phyloP scores from a whole-genome alignment of 2,329 filamentous ascomycete species.

The Calonectria honghensis region DNA sequence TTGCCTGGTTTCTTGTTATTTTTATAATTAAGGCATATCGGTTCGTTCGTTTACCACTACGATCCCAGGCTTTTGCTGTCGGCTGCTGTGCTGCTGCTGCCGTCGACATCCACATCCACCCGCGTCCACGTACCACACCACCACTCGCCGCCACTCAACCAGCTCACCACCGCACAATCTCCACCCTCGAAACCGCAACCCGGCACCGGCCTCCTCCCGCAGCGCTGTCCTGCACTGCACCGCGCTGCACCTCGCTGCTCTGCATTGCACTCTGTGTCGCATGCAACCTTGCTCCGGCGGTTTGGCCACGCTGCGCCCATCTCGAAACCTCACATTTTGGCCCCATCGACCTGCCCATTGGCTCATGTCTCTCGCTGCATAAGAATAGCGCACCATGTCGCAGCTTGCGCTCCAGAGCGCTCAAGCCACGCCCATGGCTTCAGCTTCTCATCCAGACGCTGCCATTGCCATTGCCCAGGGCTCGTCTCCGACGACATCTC shows the following conservation, averaged over 20 bases:
- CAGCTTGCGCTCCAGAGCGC: constrained; percentile 70
- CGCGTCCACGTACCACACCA: constrained; percentile 32
- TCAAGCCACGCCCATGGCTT: constrained; percentile 56
- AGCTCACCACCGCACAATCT: constrained; percentile 38
- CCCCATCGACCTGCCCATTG: constrained; percentile 50
- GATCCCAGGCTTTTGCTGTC: constrained; percentile 15
- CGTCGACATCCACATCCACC: neutral
- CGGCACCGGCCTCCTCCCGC: constrained; percentile 39
- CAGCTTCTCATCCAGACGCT: constrained; percentile 38
- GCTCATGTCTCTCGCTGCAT: constrained; percentile 55
- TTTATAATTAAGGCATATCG: constrained; percentile 35
- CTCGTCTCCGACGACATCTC: constrained; percentile 30
- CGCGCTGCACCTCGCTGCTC: constrained; percentile 27
- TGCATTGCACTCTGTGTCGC: constrained; percentile 49
- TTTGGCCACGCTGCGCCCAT: constrained; percentile 55
- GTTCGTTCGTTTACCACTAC: constrained; percentile 13
- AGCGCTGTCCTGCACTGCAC: constrained; percentile 44
- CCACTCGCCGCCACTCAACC: constrained; percentile 34
- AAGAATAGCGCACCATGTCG: constrained; percentile 69
- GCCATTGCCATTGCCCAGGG: constrained; percentile 29
- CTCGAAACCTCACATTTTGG: constrained; percentile 58
- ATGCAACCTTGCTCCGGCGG: constrained; percentile 54
- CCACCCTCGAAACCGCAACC: constrained; percentile 43
- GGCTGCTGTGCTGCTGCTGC: constrained; percentile 17
- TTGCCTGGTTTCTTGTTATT: constrained; percentile 34